phyloP scores from a whole-genome alignment of 2,329 filamentous ascomycete species.

The Rutstroemia sp. region DNA sequence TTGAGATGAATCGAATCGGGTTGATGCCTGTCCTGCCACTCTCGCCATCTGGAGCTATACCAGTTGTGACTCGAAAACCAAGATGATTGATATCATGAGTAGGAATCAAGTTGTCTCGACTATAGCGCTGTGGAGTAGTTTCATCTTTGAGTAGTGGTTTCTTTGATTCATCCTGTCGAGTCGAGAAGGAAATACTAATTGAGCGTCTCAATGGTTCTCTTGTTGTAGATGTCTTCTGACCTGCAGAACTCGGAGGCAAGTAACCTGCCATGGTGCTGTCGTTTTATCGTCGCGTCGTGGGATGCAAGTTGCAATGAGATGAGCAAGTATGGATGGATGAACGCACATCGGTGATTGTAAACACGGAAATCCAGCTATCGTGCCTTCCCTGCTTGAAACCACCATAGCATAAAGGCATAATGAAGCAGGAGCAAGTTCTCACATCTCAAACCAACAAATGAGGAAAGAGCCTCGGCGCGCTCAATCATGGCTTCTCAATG shows the following conservation, averaged over 20 bases:
- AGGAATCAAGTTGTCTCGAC: not conserved
- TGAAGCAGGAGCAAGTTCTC: too few species aligned
- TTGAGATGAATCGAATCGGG: constrained; percentile 53
- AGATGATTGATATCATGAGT: constrained; percentile 13
- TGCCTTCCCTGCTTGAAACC: too few species aligned
- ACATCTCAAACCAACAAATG: too few species aligned
- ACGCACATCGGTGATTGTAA: too few species aligned
- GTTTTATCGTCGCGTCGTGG: not conserved
- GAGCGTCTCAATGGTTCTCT: not conserved
- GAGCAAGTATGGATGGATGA: not conserved
- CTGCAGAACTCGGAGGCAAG: not conserved
- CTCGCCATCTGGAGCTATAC: constrained; percentile 50
- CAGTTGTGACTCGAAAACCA: constrained; percentile 27
- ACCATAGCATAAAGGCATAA: too few species aligned
- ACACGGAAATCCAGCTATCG: too few species aligned
- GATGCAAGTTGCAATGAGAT: not conserved
- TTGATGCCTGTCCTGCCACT: constrained; percentile 61
- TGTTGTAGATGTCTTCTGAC: not conserved
- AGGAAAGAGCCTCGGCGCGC: too few species aligned
- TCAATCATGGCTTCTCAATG: too few species aligned
- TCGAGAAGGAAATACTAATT: not conserved
- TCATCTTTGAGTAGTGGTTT: not conserved
- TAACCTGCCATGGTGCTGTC: not conserved
- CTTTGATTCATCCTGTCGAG: not conserved
- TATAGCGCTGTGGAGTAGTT: not conserved